Evolutionary conservation across 805 yeast genomes (phyloP), one percentile per base, ranked within the genome.

Genomic region (Danielozyma ontarioensis): DNA sequence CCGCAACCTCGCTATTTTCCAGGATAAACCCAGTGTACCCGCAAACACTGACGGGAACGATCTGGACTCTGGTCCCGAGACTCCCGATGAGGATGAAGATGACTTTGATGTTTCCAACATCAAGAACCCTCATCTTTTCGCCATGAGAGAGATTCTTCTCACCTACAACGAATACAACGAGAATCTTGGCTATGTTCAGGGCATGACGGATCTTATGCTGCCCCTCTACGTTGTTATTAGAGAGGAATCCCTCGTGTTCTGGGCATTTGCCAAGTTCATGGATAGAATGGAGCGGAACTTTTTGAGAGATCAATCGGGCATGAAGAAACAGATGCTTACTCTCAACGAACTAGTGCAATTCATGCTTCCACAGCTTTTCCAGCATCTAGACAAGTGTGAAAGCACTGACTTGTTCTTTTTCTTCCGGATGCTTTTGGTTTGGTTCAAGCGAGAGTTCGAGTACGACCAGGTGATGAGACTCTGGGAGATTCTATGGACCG

Each of bases 401-500:
- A 81, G 96, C 3, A 83, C 80, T 19, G 89, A 93, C 52, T 69
- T 93, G 40, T 93, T 93, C 53, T 93, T 93, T 68, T 88, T 89
- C 48, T 93, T 93, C 67, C 68, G 97, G 39, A 90, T 93, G 97
- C 62, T 93, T 12, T 65, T 93, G 25, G 97, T 93, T 2, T 89
- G 96, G 96, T 93, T 75, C 55, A 93, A 93, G 55, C 75, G 98
- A 31, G 98, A 93, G 51, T 81, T 93, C 42, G 73, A 71, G 17
- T 84, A 90, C 74, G 75, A 74, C 30, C 85, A 85, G 34, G 83
- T 86, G 1, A 62, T 83, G 51, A 65, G 74, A 18, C 67, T 90
- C n/a, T 90, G 97, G 97, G 98, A 90, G 51, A 78, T 83, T 3
- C 64, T 93, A 29, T 86, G 93, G 80, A 90, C 97, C 0, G 90